Percentiles rank a stretch among this genome's conserved stretches.
Conservation (phyloP, 371 early-diverging fungal species). For the Cokeromyces recurvatus region DNA sequence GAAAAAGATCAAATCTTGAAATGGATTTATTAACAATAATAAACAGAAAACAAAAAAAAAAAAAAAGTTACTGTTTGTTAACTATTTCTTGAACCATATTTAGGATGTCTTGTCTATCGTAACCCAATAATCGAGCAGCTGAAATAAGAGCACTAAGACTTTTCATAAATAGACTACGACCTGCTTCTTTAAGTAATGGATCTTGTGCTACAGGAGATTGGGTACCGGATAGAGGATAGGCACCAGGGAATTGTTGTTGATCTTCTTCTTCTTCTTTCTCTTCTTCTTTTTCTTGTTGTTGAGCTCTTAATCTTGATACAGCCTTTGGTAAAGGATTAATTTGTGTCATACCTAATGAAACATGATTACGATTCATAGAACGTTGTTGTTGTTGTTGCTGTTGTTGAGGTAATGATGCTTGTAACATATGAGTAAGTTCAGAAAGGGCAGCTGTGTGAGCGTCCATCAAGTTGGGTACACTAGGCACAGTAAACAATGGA, state of each 20-base stretch:
- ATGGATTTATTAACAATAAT: conserved; percentile 38
- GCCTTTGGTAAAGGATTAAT: conserved; percentile 34
- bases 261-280: conserved; percentile 1
- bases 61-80: conserved; percentile 6
- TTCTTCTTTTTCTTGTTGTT: conserved; percentile 2
- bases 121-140: conserved; percentile 33
- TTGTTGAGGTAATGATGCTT: conserved; percentile 25
- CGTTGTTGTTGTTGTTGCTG: background rate
- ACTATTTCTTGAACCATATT: conserved; percentile 34
- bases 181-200: conserved; percentile 14
- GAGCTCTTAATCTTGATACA: conserved; percentile 11
- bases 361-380: conserved; percentile 7
- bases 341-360: conserved; percentile 9
- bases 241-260: conserved; percentile 17
- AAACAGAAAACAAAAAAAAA: conserved; percentile 1
- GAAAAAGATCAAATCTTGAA: conserved; percentile 35
- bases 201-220: conserved; percentile 5
- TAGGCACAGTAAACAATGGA: conserved; percentile 47
- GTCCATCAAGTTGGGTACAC: conserved; percentile 47
- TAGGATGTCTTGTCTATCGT: conserved; percentile 29
- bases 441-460: conserved; percentile 33
- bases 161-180: conserved; percentile 31
- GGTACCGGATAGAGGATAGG: conserved; percentile 27
- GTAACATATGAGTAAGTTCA: conserved; percentile 39
- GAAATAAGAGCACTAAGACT: conserved; percentile 34